Percentiles rank a stretch among this genome's conserved stretches.
Evolutionary conservation across 805 yeast genomes (phyloP).

Genomic region (Helenozyma rhizophorensis): DNA sequence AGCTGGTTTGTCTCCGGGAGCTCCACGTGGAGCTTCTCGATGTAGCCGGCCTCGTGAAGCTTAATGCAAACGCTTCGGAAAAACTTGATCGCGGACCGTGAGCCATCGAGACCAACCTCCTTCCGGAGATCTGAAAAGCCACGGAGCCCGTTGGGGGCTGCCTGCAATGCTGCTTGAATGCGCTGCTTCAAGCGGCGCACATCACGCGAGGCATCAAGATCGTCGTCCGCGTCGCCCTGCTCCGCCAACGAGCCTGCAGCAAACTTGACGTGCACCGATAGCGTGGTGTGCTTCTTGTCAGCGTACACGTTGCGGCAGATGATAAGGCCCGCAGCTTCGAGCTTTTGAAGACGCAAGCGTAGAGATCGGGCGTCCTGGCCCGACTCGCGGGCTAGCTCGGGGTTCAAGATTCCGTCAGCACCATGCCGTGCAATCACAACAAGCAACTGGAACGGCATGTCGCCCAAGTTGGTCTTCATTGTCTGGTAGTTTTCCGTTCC

Average conservation of each 20-base stretch:
- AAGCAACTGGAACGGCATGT: slow-evolving; percentile 48
- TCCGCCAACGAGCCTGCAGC: slow-evolving; percentile 22
- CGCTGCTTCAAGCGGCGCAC: slow-evolving; percentile 24
- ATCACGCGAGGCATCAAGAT: slow-evolving; percentile 26
- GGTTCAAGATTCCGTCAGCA: slow-evolving; percentile 53
- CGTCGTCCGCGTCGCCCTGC: slow-evolving; percentile 11
- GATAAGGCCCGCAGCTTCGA: slow-evolving; percentile 49
- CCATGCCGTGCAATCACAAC: slow-evolving; percentile 58
- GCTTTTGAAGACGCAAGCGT: slow-evolving; percentile 54
- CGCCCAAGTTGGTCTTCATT: slow-evolving; percentile 51
- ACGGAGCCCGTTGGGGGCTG: slow-evolving; percentile 58
- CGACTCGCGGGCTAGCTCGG: slow-evolving; percentile 51
- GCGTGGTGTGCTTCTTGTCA: slow-evolving; percentile 49
- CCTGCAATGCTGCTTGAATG: slow-evolving; percentile 48
- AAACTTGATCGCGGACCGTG: slow-evolving; percentile 36
- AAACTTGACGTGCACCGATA: slow-evolving; percentile 49
- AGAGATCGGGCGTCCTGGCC: slow-evolving; percentile 71
- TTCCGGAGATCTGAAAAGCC: slow-evolving; percentile 57
- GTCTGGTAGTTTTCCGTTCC: slow-evolving; percentile 44
- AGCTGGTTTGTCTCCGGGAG: slow-evolving; percentile 24
- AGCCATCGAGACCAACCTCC: slow-evolving; percentile 50
- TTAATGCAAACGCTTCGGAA: slow-evolving; percentile 46
- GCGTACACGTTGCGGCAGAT: slow-evolving; percentile 32
- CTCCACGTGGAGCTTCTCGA: slow-evolving; percentile 48
- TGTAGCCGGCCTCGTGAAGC: slow-evolving; percentile 40